Evolutionary conservation across 768 basidiomycete genomes (phyloP), one percentile per base, ranked within the genome.

Genomic region (Galerina marginata): DNA sequence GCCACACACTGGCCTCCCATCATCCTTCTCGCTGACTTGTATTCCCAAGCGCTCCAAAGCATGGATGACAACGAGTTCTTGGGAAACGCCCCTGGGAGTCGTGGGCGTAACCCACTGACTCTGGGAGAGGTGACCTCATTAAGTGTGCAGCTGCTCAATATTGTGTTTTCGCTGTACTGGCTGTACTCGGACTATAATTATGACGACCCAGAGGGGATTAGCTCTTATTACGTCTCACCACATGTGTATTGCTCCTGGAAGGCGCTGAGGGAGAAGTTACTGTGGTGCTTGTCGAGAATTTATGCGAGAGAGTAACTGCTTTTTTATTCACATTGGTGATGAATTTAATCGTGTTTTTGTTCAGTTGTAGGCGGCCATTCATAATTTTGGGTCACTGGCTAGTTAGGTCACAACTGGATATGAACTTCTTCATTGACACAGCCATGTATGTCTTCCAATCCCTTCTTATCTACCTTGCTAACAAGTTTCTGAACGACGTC

Each of bases 1-100:
- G 76, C 75, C 0, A 25, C 72, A 0, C 72, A 78, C 9, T 95
- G 92, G 86, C 82, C 88, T 0, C 80, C 91, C 2, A 74, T 99
- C 1, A 76, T 98, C n/a, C n/a, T n/a, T n/a, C n/a, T n/a, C n/a
- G n/a, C n/a, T n/a, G n/a, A n/a, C n/a, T n/a, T n/a, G n/a, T n/a
- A n/a, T n/a, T n/a, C n/a, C n/a, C n/a, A n/a, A 60, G 85, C 88
- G 1, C 83, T 99, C 33, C 79, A 93, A 36, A 95, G 95, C 0
- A 92, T 99, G 83, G 93, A 92, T 1, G 97, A 99, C 67, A 96
- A 98, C 74, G 97, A 99, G 71, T 99, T 99, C 77, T 97, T 97
- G 70, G 85, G 87, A 0, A 66, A 72, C 23, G 51, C 63, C 9
- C 63, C 69, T 11, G 20, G 29, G 11, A 36, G 45, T 3, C 66